Evolutionary conservation across 495 filamentous ascomycete species (phyloP).

Genomic region (Recurvomyces mirabilis): DNA sequence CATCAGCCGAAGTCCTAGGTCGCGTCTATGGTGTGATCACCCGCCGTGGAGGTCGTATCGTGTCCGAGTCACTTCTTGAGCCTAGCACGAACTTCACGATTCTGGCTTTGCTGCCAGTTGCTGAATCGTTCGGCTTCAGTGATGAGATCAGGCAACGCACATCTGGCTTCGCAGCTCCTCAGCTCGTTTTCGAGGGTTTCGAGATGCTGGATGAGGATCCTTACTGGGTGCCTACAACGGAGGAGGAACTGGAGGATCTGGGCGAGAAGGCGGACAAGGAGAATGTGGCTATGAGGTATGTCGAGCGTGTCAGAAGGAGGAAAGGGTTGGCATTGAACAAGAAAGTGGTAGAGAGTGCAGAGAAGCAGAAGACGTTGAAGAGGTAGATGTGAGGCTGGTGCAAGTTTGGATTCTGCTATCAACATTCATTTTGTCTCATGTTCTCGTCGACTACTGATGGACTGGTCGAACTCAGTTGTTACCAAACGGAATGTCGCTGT

Average conservation of each 20-base stretch:
- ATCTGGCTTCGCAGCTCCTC: constrained; percentile 78
- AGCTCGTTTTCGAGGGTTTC: constrained; percentile 86
- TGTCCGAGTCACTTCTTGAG: constrained; percentile 84
- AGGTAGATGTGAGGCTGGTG: no score
- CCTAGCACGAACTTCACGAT: constrained; percentile 96
- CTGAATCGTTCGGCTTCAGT: constrained; percentile 88
- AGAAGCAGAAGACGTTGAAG: constrained; percentile 99
- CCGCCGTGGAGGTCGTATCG: constrained; percentile 76
- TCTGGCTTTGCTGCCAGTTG: constrained; percentile 71
- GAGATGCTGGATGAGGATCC: constrained; percentile 87
- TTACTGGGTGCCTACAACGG: constrained; percentile 93
- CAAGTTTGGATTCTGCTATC: no score
- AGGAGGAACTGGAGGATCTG: constrained; percentile 92
- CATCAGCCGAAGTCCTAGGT: constrained; percentile 89
- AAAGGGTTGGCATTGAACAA: constrained; percentile 79
- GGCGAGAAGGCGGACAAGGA: constrained; percentile 86
- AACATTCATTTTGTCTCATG: no score
- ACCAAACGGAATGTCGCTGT: no score
- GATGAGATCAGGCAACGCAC: constrained; percentile 95
- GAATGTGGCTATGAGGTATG: constrained; percentile 91
- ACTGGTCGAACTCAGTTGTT: no score
- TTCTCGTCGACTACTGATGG: no score
- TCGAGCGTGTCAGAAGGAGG: constrained; percentile 71
- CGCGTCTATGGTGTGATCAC: constrained; percentile 90
- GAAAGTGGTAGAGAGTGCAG: constrained; percentile 72